These are phyloP conservation scores for Leptosphaerulina australis DNA, from an alignment of 2,329 filamentous ascomycete genomes.

Conservation along the genomic window DNA sequence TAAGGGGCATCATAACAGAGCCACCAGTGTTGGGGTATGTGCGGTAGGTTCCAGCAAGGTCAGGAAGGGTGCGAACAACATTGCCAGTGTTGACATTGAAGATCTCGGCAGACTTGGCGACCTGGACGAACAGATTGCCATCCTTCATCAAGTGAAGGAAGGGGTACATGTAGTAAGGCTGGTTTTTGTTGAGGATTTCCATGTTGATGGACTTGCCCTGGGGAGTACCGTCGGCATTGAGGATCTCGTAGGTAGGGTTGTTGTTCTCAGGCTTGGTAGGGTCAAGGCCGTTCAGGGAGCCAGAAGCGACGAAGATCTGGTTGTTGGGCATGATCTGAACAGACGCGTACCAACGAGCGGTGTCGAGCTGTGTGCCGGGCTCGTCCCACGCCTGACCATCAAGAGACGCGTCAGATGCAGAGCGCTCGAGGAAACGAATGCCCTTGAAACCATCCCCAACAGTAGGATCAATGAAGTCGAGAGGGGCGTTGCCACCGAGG, in stretches of 20 bases:
- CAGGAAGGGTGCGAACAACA: constrained; percentile 56
- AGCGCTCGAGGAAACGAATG: constrained; percentile 61
- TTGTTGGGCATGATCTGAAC: constrained; percentile 65
- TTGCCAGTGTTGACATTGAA: constrained; percentile 58
- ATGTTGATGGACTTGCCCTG: constrained; percentile 57
- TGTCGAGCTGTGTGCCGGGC: constrained; percentile 60
- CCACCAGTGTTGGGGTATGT: constrained; percentile 67
- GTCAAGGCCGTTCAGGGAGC: constrained; percentile 64
- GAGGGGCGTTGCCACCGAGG: constrained; percentile 63
- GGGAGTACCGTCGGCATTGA: constrained; percentile 57
- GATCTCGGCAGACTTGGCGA: constrained; percentile 61
- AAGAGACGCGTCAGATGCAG: constrained; percentile 51
- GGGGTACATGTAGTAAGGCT: constrained; percentile 70
- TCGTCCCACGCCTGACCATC: constrained; percentile 62
- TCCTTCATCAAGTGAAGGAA: constrained; percentile 65
- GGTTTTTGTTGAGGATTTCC: constrained; percentile 62
- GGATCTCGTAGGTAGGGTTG: constrained; percentile 67
- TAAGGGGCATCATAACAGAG: constrained; percentile 62
- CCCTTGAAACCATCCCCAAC: constrained; percentile 64
- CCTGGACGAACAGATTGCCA: constrained; percentile 63
- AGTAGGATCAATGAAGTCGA: constrained; percentile 62
- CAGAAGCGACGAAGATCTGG: constrained; percentile 64
- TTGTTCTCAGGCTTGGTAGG: constrained; percentile 62
- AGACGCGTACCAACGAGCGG: constrained; percentile 65
- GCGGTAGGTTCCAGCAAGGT: constrained; percentile 62